A percentile compares a stretch with the other conserved stretches of the same genome.
Evolutionary conservation across 1,284 basidiomycete genomes (phyloP).

Genomic region (Veloboletus limbatus): DNA sequence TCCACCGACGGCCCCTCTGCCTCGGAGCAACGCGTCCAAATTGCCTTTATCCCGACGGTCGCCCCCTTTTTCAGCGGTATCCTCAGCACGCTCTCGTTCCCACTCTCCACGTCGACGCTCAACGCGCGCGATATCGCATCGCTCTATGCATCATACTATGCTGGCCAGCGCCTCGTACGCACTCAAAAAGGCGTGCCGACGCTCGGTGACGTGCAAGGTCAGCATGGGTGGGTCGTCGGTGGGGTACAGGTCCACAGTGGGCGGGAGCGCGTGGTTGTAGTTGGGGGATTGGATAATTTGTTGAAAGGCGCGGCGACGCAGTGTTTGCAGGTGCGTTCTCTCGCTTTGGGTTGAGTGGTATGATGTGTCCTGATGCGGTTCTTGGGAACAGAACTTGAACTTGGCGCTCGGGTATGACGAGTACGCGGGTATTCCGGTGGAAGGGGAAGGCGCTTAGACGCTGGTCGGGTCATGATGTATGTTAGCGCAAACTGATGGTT

Average conservation of each 20-base stretch:
- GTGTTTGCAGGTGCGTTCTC: conserved; percentile 77
- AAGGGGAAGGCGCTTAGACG: conserved; percentile 7
- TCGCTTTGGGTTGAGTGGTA: conserved; percentile 7
- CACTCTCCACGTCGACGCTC: conserved; percentile 58
- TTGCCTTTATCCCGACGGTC: conserved; percentile 88
- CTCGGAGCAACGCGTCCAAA: conserved; percentile 44
- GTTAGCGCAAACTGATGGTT: too few species aligned
- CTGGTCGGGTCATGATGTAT: background rate
- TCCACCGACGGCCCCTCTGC: background rate
- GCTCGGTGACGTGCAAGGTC: conserved; percentile 72
- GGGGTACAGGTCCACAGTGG: conserved; percentile 92
- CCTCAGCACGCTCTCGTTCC: conserved; percentile 81
- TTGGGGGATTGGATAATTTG: conserved; percentile 93
- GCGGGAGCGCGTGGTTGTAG: conserved; percentile 88
- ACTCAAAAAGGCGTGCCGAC: conserved; percentile 71
- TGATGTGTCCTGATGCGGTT: too few species aligned
- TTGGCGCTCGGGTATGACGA: conserved; percentile 93
- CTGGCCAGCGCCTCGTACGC: conserved; percentile 69
- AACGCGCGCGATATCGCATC: conserved; percentile 71
- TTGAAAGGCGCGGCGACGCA: conserved; percentile 98
- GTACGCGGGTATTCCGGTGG: conserved; percentile 72
- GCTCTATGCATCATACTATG: conserved; percentile 81
- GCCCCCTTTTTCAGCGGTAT: conserved; percentile 98
- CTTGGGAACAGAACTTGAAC: conserved; percentile 91
- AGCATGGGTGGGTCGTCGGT: conserved; percentile 89